phyloP scores from a whole-genome alignment of 768 basidiomycete genomes.

The Floccularia luteovirens region DNA sequence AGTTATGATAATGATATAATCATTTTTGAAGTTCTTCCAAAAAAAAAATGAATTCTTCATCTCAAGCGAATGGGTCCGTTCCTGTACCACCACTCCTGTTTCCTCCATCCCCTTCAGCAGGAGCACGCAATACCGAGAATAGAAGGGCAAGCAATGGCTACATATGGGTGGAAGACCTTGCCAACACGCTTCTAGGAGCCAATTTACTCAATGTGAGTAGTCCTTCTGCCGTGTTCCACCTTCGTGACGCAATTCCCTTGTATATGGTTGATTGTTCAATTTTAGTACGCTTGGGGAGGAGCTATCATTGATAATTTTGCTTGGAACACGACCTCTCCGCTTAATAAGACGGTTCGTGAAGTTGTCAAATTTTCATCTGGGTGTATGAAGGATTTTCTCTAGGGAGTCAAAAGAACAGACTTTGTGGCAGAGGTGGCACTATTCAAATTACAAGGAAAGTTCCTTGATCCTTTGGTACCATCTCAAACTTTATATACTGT shows the following conservation, averaged over 20 bases:
- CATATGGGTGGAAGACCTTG: slow-evolving; percentile 22
- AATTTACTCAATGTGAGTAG: slow-evolving; percentile 20
- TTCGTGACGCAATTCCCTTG: too few species aligned
- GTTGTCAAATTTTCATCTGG: background rate
- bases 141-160: slow-evolving; percentile 22
- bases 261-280: too few species aligned
- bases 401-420: slow-evolving; percentile 16
- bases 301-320: slow-evolving; percentile 24
- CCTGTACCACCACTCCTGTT: slow-evolving; percentile 21
- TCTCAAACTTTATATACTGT: slow-evolving; percentile 20
- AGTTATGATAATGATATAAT: background rate
- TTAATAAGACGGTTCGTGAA: slow-evolving; percentile 15
- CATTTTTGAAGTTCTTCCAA: background rate
- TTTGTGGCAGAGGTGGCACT: slow-evolving; percentile 18
- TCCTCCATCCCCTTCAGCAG: slow-evolving; percentile 23
- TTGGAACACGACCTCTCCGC: slow-evolving; percentile 21
- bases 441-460: slow-evolving; percentile 19
- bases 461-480: slow-evolving; percentile 18
- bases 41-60: background rate
- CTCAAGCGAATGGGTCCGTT: slow-evolving; percentile 21
- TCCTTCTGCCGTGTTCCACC: too few species aligned
- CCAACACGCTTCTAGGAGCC: slow-evolving; percentile 17
- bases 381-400: background rate
- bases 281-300: slow-evolving; percentile 24
- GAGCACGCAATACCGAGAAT: slow-evolving; percentile 16